These are phyloP conservation scores for Achlya hypogyna DNA, from an alignment of 352 stramenopile species.

Conservation along the genomic window DNA sequence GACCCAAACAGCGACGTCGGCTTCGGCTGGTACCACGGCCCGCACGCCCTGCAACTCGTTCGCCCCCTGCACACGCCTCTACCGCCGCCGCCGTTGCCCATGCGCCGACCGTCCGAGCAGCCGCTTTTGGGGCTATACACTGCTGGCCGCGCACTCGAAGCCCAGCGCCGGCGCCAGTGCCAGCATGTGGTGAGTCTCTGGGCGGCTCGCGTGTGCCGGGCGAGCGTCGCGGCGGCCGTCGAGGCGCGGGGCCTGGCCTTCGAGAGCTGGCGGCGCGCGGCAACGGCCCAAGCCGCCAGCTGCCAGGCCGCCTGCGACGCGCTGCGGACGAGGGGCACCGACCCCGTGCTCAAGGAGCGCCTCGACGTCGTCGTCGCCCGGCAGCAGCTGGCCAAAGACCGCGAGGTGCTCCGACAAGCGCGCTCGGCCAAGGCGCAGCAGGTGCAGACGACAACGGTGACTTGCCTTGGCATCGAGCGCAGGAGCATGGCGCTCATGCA, in stretches of 20 bases:
- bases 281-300: not conserved
- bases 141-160: not conserved
- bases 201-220: not conserved
- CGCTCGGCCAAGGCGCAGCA: not conserved
- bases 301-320: not conserved
- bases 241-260: not conserved
- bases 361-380: not conserved
- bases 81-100: not conserved
- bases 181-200: constrained; percentile 1
- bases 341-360: not conserved
- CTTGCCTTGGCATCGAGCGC: constrained; percentile 15
- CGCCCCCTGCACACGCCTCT: not conserved
- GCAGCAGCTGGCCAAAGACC: not conserved
- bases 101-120: not conserved
- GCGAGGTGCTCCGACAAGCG: not conserved
- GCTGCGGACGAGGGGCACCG: not conserved
- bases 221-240: not conserved
- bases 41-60: not conserved
- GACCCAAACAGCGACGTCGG: not conserved
- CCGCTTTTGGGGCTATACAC: not conserved
- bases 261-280: not conserved
- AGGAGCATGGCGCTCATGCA: not conserved
- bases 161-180: not conserved
- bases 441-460: constrained; percentile 6
- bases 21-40: constrained; percentile 4